Evolutionary conservation across 768 basidiomycete genomes (phyloP).

Genomic region (Cystofilobasidium bisporidii): DNA sequence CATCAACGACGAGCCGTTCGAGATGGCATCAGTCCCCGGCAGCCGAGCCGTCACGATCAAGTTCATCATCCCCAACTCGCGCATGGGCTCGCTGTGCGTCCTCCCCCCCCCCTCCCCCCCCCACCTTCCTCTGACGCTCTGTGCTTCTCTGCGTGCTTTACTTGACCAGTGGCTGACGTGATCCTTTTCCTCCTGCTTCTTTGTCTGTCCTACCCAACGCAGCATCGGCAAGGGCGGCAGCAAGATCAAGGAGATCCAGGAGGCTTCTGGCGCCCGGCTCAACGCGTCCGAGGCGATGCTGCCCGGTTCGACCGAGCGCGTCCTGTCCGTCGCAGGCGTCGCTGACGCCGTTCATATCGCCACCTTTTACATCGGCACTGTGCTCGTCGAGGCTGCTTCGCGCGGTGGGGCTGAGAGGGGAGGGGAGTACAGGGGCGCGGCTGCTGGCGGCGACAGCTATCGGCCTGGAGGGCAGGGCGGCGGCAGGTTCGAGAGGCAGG

Average conservation of each 20-base stretch:
- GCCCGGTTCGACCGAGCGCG: constrained; percentile 98
- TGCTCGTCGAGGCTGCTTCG: constrained; percentile 49
- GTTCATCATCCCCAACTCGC: constrained; percentile 31
- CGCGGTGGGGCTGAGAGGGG: background rate
- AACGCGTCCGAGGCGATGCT: constrained; percentile 98
- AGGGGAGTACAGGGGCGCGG: constrained; percentile 53
- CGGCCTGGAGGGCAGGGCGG: constrained; percentile 25
- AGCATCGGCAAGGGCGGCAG: constrained; percentile 88
- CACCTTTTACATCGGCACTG: constrained; percentile 97
- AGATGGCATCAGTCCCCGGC: constrained; percentile 92
- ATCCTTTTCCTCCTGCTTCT: background rate
- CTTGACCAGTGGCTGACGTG: no score
- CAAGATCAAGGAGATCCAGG: constrained; percentile 99
- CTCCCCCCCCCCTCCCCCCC: background rate
- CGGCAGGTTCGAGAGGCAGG: constrained; percentile 28
- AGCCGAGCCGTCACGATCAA: constrained; percentile 98
- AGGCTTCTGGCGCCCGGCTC: constrained; percentile 87
- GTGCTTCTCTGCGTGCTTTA: no score
- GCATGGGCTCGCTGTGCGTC: constrained; percentile 28
- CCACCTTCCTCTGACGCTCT: background rate
- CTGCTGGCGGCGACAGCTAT: constrained; percentile 33
- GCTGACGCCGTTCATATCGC: constrained; percentile 99
- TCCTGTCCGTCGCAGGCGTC: constrained; percentile 93
- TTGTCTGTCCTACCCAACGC: background rate
- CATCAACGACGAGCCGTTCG: constrained; percentile 98